phyloP scores from a whole-genome alignment of 352 stramenopile genomes.

The Phytophthora brassicae region DNA sequence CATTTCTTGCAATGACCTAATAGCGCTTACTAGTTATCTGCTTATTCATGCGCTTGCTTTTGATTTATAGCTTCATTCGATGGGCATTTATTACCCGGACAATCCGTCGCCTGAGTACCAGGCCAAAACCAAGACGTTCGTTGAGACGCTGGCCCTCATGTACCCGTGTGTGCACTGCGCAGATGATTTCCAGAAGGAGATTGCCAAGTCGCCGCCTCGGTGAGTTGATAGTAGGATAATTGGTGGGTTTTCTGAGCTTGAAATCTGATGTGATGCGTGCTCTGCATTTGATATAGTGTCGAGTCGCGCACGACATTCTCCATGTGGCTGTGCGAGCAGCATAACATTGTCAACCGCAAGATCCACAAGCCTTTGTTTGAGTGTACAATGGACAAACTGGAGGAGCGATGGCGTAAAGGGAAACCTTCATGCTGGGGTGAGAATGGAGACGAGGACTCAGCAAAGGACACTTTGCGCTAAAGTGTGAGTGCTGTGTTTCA shows the following conservation, averaged over 20 bases:
- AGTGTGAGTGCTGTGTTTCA: not conserved
- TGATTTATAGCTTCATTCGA: slow-evolving; percentile 84
- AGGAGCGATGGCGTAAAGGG: slow-evolving; percentile 95
- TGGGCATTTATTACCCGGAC: slow-evolving; percentile 97
- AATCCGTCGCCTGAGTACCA: slow-evolving; percentile 91
- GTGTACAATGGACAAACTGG: slow-evolving; percentile 92
- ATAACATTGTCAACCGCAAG: slow-evolving; percentile 98
- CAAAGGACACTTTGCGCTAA: slow-evolving; percentile 30
- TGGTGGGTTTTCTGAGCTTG: not conserved
- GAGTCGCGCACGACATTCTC: slow-evolving; percentile 93
- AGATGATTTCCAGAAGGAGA: slow-evolving; percentile 93
- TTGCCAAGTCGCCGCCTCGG: slow-evolving; percentile 91
- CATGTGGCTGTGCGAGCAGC: slow-evolving; percentile 96
- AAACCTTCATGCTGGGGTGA: slow-evolving; percentile 83
- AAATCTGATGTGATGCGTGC: not conserved
- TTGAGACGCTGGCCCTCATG: slow-evolving; percentile 92
- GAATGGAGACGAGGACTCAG: slow-evolving; percentile 39
- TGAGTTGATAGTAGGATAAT: slow-evolving; percentile 38
- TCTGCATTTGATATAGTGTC: slow-evolving; percentile 45
- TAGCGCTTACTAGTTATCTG: not conserved
- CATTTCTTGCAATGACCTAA: not conserved
- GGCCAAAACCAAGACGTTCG: slow-evolving; percentile 87
- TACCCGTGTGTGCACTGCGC: slow-evolving; percentile 94
- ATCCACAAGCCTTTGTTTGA: slow-evolving; percentile 94
- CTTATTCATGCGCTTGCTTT: not conserved